Evolutionary conservation across 2,329 filamentous ascomycete genomes (phyloP), one percentile per base, ranked within the genome.

Genomic region (Lachnellula subtilissima): DNA sequence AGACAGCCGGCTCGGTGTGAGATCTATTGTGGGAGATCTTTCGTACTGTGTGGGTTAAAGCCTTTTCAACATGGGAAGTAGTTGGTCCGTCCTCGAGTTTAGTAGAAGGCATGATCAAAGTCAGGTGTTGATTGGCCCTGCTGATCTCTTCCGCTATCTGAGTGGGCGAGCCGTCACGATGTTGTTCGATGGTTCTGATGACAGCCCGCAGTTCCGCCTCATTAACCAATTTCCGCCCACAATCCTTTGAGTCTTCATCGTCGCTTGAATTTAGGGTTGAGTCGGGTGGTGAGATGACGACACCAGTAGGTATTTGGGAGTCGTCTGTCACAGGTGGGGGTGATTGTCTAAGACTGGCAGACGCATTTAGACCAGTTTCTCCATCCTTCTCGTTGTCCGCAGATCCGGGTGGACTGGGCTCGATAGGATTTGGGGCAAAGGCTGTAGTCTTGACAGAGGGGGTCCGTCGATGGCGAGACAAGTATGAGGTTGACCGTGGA

Each of bases 261-360:
- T 96, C 92, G 72, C 92, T 91, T 25, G 87, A 92, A 63, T 87
- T 88, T 40, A 83, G 81, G 6, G 82, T 81, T 36, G 92, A 96
- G 67, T 97, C 93, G 9, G 93, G 93, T 37, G 93, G 93, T 0
- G 93, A 97, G 57, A 96, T 89, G 64, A 96, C 84, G 61, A 90
- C 91, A 59, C 90, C 91, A 60, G 84, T 83, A 43, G 91, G 91
- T 72, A 96, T 94, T 61, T 83, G 76, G 57, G 84, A 72, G 25
- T 77, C 81, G 74, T 90, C 85, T 61, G 85, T 89, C 61, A 91
- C 74, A 17, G 91, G 89, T n/a, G 89, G 87, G 15, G 91, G 90
- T 48, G 91, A 95, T 71, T 92, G 89, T 65, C 89, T 84, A 60
- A 95, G 76, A 73, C 84, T 89, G 71, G 77, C 77, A 69, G 77